phyloP scores from a whole-genome alignment of 169 alveolate genomes.

The Sarcocystis neurona region DNA sequence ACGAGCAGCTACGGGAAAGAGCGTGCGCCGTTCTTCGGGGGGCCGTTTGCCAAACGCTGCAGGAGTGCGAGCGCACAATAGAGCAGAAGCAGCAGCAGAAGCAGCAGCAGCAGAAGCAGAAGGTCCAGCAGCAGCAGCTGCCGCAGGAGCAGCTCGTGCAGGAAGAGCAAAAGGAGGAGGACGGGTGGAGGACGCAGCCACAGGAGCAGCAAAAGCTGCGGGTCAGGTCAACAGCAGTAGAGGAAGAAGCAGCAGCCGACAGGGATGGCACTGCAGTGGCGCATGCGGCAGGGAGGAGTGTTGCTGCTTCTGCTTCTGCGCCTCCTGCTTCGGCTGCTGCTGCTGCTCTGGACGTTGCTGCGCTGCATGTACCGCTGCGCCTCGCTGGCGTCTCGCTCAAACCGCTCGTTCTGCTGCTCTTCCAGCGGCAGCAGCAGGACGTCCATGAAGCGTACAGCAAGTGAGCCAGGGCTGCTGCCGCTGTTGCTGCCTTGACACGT shows the following conservation, averaged over 20 bases:
- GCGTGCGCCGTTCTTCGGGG: background rate
- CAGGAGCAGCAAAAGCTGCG: no score
- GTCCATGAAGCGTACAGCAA: background rate
- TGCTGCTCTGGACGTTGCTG: background rate
- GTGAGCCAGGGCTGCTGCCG: no score
- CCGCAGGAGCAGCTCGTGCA: no score
- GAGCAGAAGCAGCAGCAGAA: background rate
- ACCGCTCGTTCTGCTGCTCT: background rate
- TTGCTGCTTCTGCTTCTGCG: no score
- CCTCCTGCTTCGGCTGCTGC: no score
- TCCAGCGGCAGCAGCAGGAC: constrained; percentile 1
- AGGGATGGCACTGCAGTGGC: no score
- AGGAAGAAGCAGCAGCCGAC: no score
- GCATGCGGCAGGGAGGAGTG: no score
- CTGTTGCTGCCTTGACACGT: no score
- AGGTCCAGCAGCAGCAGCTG: background rate
- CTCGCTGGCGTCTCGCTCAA: background rate
- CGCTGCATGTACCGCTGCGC: background rate
- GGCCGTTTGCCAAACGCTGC: background rate
- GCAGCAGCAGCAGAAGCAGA: background rate
- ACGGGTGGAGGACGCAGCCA: no score
- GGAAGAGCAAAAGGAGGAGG: no score
- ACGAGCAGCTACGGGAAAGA: background rate
- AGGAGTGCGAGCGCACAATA: background rate
- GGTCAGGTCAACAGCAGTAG: no score